Conservation (phyloP, 768 basidiomycete genomes). For the Lactarius deliciosus region DNA sequence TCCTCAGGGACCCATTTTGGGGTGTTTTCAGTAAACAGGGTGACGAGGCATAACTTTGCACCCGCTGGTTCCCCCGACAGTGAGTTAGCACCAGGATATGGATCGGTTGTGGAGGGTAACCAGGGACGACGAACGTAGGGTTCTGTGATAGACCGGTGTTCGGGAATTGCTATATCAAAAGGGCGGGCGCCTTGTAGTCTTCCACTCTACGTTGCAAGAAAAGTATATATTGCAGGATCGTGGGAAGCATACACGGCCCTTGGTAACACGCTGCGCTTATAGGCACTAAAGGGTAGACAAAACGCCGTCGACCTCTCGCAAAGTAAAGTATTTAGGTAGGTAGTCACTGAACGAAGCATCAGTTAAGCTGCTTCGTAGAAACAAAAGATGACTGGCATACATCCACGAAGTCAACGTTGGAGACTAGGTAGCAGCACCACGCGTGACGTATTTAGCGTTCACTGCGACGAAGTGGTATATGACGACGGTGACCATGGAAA, state of each 20-base stretch:
- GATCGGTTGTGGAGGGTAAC: background rate
- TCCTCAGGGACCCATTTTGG: background rate
- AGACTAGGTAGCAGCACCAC: background rate
- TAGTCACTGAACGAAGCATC: background rate
- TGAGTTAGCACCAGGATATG: background rate
- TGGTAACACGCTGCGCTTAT: background rate
- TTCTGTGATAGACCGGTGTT: background rate
- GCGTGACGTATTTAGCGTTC: conserved; percentile 55
- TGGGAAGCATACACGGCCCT: background rate
- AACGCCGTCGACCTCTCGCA: background rate
- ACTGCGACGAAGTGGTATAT: conserved; percentile 90
- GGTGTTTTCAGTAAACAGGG: background rate
- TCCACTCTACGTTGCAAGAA: background rate
- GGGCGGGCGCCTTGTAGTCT: background rate
- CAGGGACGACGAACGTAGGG: background rate
- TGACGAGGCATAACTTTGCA: background rate
- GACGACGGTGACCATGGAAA: conserved; percentile 87
- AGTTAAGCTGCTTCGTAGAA: background rate
- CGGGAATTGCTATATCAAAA: background rate
- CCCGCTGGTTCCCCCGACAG: background rate
- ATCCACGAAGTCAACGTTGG: background rate
- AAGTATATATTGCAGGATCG: conserved; percentile 1
- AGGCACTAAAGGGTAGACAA: background rate
- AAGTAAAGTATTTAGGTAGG: background rate
- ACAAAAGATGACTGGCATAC: background rate